Base-by-base conservation (phyloP, 1,284 basidiomycete genomes). In the Hypsizygus ulmarius region DNA sequence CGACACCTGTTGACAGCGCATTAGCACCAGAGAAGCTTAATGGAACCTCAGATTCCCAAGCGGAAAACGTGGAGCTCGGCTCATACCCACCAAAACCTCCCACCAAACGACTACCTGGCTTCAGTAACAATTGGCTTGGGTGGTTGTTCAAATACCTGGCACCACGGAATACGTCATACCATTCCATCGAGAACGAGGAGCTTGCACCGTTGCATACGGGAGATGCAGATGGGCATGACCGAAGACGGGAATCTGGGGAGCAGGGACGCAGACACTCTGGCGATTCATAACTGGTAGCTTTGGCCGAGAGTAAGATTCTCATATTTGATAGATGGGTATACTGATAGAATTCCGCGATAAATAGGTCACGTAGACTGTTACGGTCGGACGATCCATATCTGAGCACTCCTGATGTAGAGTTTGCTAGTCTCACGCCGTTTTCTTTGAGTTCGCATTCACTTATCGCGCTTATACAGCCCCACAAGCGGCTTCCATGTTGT, bases 101-200 rank as follows among this genome's bases (percentile, higher is more conserved):
- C 12, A 35, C 10, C 5, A 33, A 37, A 9, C 34, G 16, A 11
- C 33, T 50, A 8, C 32, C 16, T 1, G 9, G 21, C 19, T 47
- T 19, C 5, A 43, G 14, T 30, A 38, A 15, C 11, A 28, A 45
- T 7, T 44, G 43, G 46, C 19, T 55, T 5, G 43, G 46, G 5
- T 45, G 39, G 7, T 16, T 53, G 14, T 50, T 53, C 28, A 27
- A 43, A 11, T 25, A 29, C 25, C 35, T 27, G 29, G 39, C 15
- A 21, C 29, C 43, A 9, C 14, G 33, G 6, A 34, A 39, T 3
- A 37, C 51, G n/a, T 12, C 48, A 11, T 55, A 55, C 9, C 49
- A 40, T 43, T 35, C 51, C 6, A 28, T 55, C 14, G 40, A 39
- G 14, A 33, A 39, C 8, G 54, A 55, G 35, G 54, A 55, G 19